Percentiles rank a stretch among this genome's conserved stretches.
These are phyloP conservation scores for Plantago coronopus DNA, from an alignment of 305 asterid species.

Conservation along the genomic window DNA sequence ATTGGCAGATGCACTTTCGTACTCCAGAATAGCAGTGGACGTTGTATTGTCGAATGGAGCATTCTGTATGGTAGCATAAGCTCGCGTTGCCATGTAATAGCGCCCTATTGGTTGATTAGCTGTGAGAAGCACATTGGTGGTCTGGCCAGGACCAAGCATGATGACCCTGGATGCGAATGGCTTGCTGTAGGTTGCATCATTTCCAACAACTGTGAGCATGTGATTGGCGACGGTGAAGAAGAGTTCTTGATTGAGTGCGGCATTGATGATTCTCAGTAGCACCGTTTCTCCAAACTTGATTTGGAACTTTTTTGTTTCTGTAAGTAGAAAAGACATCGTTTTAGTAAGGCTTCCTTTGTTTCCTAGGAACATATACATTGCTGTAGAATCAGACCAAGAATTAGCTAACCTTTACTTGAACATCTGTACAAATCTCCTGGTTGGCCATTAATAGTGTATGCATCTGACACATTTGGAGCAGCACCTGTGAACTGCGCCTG, in stretches of 20 bases:
- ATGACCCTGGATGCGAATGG: neutral
- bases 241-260: slow-evolving; percentile 5
- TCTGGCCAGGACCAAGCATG: slow-evolving; percentile 37
- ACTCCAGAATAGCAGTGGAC: slow-evolving; percentile 29
- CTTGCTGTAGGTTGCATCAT: slow-evolving; percentile 1
- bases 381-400: neutral
- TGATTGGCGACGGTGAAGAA: slow-evolving; percentile 6
- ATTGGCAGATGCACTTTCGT: neutral
- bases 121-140: slow-evolving; percentile 55
- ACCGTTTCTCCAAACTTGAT: neutral
- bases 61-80: slow-evolving; percentile 63
- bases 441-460: slow-evolving; percentile 8
- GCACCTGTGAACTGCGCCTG: neutral
- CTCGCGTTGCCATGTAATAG: slow-evolving; percentile 61
- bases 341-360: neutral
- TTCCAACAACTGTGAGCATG: slow-evolving; percentile 9
- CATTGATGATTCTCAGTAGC: neutral
- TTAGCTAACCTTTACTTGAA: slow-evolving; percentile 1
- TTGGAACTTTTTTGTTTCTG: slow-evolving; percentile 1
- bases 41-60: slow-evolving; percentile 62
- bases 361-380: neutral
- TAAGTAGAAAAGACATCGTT: neutral
- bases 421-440: slow-evolving; percentile 3
- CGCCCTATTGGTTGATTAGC: slow-evolving; percentile 43
- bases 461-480: slow-evolving; percentile 3